These are phyloP conservation scores for Boletus subparvulus DNA, from an alignment of 768 basidiomycete species.

Conservation along the genomic window DNA sequence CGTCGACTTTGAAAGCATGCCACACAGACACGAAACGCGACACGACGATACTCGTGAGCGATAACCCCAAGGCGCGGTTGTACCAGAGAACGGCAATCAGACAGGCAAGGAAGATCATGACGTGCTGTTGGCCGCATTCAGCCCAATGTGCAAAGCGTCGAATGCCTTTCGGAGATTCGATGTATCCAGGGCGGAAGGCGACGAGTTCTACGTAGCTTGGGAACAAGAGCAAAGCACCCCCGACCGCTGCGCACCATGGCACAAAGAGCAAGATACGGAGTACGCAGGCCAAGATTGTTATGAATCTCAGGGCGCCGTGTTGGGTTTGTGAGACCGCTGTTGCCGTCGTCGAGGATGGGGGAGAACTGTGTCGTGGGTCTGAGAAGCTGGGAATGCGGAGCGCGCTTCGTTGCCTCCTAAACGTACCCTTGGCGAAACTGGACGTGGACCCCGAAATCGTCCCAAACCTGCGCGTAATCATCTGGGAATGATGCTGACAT, in stretches of 20 bases:
- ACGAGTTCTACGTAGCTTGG: conserved; percentile 28
- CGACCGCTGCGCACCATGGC: conserved; percentile 38
- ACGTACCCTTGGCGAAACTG: not conserved
- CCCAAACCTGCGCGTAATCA: conserved; percentile 21
- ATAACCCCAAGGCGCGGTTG: conserved; percentile 16
- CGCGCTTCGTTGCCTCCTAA: conserved; percentile 9
- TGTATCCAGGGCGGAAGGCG: conserved; percentile 32
- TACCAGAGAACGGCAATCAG: conserved; percentile 21
- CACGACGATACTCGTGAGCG: conserved; percentile 14
- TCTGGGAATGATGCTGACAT: not conserved
- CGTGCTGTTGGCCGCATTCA: conserved; percentile 34
- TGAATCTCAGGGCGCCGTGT: not conserved
- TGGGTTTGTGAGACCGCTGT: not conserved
- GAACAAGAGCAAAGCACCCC: conserved; percentile 32
- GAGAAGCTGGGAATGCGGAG: conserved; percentile 18
- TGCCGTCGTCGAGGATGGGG: not conserved
- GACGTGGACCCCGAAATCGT: conserved; percentile 26
- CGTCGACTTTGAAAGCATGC: conserved; percentile 25
- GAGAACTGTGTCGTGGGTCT: not conserved
- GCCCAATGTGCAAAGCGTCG: conserved; percentile 41
- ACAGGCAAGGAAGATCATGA: conserved; percentile 34
- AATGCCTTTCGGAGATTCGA: conserved; percentile 28
- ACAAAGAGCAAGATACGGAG: conserved; percentile 30
- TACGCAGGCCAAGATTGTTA: not conserved
- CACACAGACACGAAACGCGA: conserved; percentile 32